phyloP scores from a whole-genome alignment of 2,329 filamentous ascomycete genomes.

The Mycosphaerelloides madeirae region DNA sequence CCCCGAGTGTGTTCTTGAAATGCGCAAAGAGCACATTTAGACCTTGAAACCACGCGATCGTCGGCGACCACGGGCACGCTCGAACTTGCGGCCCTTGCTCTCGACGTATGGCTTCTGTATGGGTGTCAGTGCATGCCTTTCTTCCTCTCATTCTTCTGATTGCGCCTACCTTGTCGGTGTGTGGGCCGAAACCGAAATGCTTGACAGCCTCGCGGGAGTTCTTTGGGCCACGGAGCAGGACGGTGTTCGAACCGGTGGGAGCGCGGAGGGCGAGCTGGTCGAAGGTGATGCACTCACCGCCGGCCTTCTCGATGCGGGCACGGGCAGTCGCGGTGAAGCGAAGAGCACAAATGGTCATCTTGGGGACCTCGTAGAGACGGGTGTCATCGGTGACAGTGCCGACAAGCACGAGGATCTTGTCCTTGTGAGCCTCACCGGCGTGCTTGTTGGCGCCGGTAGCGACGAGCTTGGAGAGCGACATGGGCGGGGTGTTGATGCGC shows the following conservation, averaged over 20 bases:
- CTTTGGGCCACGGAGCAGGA: constrained; percentile 96
- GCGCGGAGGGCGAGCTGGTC: constrained; percentile 95
- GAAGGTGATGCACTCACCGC: constrained; percentile 90
- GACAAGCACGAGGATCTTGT: constrained; percentile 86
- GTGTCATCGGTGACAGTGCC: constrained; percentile 98
- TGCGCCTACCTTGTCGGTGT: constrained; percentile 82
- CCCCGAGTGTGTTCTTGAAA: constrained; percentile 11
- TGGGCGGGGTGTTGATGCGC: constrained; percentile 80
- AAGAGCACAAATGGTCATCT: constrained; percentile 88
- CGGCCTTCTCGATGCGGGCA: constrained; percentile 86
- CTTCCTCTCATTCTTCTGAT: background rate
- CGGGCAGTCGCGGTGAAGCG: constrained; percentile 95
- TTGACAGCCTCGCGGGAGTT: constrained; percentile 96
- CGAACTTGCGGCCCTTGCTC: constrained; percentile 99
- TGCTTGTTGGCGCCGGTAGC: constrained; percentile 51
- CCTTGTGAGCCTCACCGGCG: constrained; percentile 54
- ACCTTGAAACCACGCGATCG: constrained; percentile 99
- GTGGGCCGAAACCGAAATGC: constrained; percentile 98
- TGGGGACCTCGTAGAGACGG: constrained; percentile 83
- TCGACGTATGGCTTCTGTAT: constrained; percentile 86
- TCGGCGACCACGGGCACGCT: constrained; percentile 97
- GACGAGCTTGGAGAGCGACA: constrained; percentile 90
- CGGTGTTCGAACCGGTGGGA: constrained; percentile 93
- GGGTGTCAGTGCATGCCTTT: constrained; percentile 14
- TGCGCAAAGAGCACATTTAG: constrained; percentile 50